Conservation (phyloP, 2,329 filamentous ascomycete species). For the Stagonosporopsis chrysanthemi region DNA sequence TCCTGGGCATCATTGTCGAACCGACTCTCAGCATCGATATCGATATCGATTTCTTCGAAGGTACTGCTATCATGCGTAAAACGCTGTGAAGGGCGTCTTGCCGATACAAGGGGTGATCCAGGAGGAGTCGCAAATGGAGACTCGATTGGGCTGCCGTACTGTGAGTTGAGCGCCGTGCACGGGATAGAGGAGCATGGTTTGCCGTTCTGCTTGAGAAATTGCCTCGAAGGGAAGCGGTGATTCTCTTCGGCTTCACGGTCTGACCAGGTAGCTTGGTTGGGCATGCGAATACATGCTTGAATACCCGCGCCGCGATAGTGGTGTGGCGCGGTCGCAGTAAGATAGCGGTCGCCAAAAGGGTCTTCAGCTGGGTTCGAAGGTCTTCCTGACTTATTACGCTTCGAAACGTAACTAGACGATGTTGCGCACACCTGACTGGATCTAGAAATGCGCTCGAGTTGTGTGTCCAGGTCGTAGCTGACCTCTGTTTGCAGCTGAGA, state of each 20-base stretch:
- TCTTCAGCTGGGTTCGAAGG: not conserved
- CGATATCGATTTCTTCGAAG: not conserved
- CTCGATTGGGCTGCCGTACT: not conserved
- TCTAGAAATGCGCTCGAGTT: not conserved
- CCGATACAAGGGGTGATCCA: not conserved
- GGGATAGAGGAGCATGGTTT: not conserved
- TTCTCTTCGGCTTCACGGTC: not conserved
- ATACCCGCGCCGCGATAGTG: not conserved
- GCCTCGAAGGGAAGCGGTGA: not conserved
- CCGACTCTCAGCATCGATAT: not conserved
- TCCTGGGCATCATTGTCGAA: not conserved
- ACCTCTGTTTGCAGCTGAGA: not conserved
- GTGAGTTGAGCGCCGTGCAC: not conserved
- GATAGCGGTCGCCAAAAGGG: not conserved
- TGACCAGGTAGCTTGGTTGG: not conserved
- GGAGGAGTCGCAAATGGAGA: slow-evolving; percentile 3
- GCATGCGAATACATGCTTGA: not conserved
- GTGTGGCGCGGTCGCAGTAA: not conserved
- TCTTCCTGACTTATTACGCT: not conserved
- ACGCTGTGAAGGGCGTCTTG: not conserved
- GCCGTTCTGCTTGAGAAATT: not conserved
- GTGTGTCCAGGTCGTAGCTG: not conserved
- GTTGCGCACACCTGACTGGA: not conserved
- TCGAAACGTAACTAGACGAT: not conserved
- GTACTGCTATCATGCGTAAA: too few relatives aligned